Evolutionary conservation across 805 yeast species (phyloP), one percentile per base, ranked within the genome.

Genomic region (Lipomyces starkeyi): DNA sequence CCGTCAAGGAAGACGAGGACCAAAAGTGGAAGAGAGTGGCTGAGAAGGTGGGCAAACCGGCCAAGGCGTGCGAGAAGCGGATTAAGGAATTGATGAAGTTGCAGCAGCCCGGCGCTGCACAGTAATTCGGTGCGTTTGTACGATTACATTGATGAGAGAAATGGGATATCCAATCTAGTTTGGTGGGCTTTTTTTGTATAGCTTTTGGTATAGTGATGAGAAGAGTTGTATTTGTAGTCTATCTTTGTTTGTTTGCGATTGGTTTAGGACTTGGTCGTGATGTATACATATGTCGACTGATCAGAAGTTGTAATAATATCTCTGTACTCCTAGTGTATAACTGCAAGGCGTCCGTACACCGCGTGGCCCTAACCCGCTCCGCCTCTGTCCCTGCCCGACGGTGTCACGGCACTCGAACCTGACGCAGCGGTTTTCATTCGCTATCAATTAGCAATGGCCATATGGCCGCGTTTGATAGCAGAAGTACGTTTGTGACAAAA

Each of bases 1-100:
- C 74, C 0, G 65, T 68, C 11, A 58, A 66, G 20, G 76, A 74
- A 47, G 74, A 75, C 63, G 75, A 73, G 20, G 72, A 71, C 27
- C 59, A 58, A 29, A 70, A 72, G 47, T 75, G 77, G 77, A 72
- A 70, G 62, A 59, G 73, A 20, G 70, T 75, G 9, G 68, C 74
- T 14, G 77, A 73, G 27, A 67, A 63, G 56, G 68, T 74, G 9
- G 76, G 76, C 25, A 73, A 71, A 62, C 73, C 76, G 1, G 71
- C 76, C 13, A 68, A 66, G 55, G 74, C 73, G 6, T 74, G 77
- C 57, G 75, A 75, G 61, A 68, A 68, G 62, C 60, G 77, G 49
- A 62, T 70, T 56, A 63, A 70, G 59, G 75, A 73, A 54, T 60
- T 71, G 37, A 53, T 54, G 29, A 63, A 59, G 63, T 22, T n/a